Conservation (phyloP, 2,329 filamentous ascomycete species). For the Ophiocordyceps australis region DNA sequence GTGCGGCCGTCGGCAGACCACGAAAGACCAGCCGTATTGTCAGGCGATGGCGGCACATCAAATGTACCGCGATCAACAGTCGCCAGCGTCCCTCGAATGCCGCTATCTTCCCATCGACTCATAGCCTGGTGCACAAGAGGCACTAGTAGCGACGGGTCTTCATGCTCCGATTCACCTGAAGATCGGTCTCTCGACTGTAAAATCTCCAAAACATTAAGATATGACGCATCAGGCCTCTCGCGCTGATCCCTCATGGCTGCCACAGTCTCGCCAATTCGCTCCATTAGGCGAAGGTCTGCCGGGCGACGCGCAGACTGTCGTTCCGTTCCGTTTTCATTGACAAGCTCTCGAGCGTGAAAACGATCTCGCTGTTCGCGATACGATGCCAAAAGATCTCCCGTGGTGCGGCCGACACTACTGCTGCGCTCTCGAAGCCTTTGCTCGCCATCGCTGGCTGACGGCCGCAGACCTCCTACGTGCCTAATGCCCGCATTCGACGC, state of each 20-base stretch:
- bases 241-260: slow-evolving; percentile 16
- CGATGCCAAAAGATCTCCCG: slow-evolving; percentile 18
- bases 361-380: slow-evolving; percentile 18
- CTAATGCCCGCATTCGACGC: slow-evolving; percentile 5
- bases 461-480: slow-evolving; percentile 5
- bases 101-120: slow-evolving; percentile 19
- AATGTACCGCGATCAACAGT: slow-evolving; percentile 21
- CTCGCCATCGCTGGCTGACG: slow-evolving; percentile 7
- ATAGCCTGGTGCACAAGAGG: slow-evolving; percentile 19
- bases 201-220: slow-evolving; percentile 18
- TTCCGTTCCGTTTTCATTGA: slow-evolving; percentile 8
- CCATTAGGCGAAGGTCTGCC: slow-evolving; percentile 14
- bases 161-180: slow-evolving; percentile 12
- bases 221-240: slow-evolving; percentile 15
- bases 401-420: slow-evolving; percentile 16
- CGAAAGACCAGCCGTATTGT: slow-evolving; percentile 41
- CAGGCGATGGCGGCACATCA: slow-evolving; percentile 25
- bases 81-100: slow-evolving; percentile 11
- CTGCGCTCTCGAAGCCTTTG: slow-evolving; percentile 14
- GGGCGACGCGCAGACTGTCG: slow-evolving; percentile 5
- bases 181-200: slow-evolving; percentile 15
- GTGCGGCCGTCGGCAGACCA: slow-evolving; percentile 44
- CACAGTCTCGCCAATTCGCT: slow-evolving; percentile 16
- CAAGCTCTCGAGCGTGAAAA: slow-evolving; percentile 13
- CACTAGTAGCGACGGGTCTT: slow-evolving; percentile 16